These are phyloP conservation scores for Thalassiosira livingstoniorum DNA, from an alignment of 352 stramenopile genomes.

Conservation along the genomic window DNA sequence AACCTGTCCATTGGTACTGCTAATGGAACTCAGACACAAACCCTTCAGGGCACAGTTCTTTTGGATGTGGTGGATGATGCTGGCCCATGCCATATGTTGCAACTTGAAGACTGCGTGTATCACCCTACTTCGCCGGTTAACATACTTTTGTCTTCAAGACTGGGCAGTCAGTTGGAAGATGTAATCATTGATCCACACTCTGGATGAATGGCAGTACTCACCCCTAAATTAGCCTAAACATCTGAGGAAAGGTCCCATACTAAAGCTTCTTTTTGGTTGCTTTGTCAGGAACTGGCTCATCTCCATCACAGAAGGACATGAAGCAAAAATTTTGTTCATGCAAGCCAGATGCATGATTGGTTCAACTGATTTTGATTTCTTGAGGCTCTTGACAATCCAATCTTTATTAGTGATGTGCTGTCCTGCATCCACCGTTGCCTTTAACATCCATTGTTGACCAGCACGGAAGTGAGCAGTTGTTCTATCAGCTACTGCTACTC, in stretches of 20 bases:
- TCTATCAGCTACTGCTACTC: background rate
- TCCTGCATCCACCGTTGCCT: too few relatives aligned
- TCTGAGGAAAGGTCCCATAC: conserved; percentile 9
- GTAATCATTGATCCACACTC: background rate
- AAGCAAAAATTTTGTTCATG: background rate
- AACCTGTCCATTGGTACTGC: conserved; percentile 11
- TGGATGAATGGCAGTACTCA: background rate
- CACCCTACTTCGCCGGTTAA: background rate
- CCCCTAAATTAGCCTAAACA: background rate
- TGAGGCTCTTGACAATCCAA: too few relatives aligned
- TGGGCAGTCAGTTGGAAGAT: background rate
- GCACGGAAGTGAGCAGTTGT: background rate
- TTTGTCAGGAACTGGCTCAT: background rate
- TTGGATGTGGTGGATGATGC: conserved; percentile 13
- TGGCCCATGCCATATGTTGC: background rate
- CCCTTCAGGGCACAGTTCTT: conserved; percentile 11
- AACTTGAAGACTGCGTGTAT: conserved; percentile 3
- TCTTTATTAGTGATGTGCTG: too few relatives aligned
- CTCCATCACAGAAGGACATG: background rate
- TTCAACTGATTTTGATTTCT: too few relatives aligned
- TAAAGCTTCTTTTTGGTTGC: background rate
- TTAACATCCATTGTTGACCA: background rate
- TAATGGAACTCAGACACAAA: conserved; percentile 2
- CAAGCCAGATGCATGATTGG: too few relatives aligned
- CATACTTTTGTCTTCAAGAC: background rate